These are phyloP conservation scores for Sclerotinia sclerotiorum DNA, from an alignment of 2,329 filamentous ascomycete species.

Conservation along the genomic window DNA sequence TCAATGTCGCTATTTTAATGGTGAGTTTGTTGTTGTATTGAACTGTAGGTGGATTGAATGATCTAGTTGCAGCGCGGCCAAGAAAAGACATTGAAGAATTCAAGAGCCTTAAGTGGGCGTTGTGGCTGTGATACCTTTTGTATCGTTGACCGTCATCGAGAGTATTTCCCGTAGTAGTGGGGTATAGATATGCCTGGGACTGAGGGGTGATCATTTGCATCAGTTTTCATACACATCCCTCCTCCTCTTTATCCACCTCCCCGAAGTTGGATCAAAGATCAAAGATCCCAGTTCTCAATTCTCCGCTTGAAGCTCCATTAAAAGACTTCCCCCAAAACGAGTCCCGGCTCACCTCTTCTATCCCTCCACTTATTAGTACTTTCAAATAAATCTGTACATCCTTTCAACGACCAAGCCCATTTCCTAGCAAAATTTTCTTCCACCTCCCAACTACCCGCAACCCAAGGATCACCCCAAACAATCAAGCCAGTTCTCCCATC, in stretches of 20 bases:
- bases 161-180: constrained; percentile 56
- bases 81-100: constrained; percentile 37
- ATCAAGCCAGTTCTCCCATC: constrained; percentile 42
- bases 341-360: constrained; percentile 31
- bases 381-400: constrained; percentile 43
- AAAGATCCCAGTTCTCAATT: background rate
- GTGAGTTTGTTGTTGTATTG: constrained; percentile 46
- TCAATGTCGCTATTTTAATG: constrained; percentile 52
- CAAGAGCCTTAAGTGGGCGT: constrained; percentile 42
- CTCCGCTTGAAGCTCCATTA: background rate
- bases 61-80: constrained; percentile 38
- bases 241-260: background rate
- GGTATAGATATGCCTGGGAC: constrained; percentile 53
- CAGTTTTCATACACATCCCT: constrained; percentile 49
- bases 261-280: too few relatives aligned
- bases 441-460: constrained; percentile 49
- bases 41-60: constrained; percentile 51
- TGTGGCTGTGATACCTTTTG: constrained; percentile 39
- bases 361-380: constrained; percentile 43
- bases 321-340: background rate
- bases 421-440: constrained; percentile 48
- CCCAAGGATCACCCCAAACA: constrained; percentile 51
- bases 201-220: constrained; percentile 58
- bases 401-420: constrained; percentile 46
- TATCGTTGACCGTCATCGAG: constrained; percentile 47